Evolutionary conservation across 148 eudicot genomes (phyloP), one percentile per base, ranked within the genome.

Genomic region (Silene latifolia): DNA sequence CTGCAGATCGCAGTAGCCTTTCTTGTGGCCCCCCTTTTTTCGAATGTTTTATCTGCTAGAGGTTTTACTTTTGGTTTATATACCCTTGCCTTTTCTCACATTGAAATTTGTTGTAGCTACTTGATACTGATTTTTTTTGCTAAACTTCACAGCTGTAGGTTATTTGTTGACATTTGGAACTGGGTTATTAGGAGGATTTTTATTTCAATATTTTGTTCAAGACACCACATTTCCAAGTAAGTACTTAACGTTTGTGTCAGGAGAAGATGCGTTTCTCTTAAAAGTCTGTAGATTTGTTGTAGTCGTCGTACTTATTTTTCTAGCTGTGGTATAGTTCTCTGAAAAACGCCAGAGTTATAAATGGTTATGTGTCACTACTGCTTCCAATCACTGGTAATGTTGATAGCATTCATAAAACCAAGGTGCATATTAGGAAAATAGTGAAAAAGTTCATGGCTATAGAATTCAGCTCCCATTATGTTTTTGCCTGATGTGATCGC

Each of bases 171-270:
- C 88, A 3, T 92, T 95, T 73, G 99, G 93, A 77, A 78, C 87
- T 77, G 97, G 93, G 59, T 85, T 92, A 39, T 59, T 91, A 73
- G 98, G 96, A 66, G 88, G 79, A 62, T 90, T 90, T 76, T 88
- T 95, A 57, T 95, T 95, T 81, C 87, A 82, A 71, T 82, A 77
- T 83, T 95, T 90, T 70, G 63, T 92, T 58, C 75, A 90, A 80
- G 97, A 94, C 80, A 23, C 86, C 58, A 84, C 98, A 80, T 94
- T 91, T 75, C 91, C 97, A 78, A 84, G 98, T 94, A 85, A 88
- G 89, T 80, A 66, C 23, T 57, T 72, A 70, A 12, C 20, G 17
- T 53, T 19, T 12, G 14, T 68, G 18, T 47, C 15, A 46, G 20
- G 56, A 53, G 13, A 51, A 5, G 17, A 29, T 9, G 27, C 72